Percentiles rank a stretch among this genome's conserved stretches.
phyloP scores from a whole-genome alignment of 257 asterid genomes.

The Nicotiana benthamiana region DNA sequence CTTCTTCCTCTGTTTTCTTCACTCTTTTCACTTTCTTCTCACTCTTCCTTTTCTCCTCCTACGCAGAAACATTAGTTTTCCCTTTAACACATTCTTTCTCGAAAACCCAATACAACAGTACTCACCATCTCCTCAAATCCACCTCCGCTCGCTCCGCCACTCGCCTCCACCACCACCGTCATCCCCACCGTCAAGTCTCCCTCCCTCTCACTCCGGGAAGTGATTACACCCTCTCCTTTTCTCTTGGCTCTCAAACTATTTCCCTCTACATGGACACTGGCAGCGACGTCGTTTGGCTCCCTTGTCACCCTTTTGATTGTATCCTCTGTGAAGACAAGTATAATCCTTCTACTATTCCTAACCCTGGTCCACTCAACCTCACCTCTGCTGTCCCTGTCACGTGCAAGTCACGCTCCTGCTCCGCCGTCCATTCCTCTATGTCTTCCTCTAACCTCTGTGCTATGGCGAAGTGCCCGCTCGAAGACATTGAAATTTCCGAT shows the following conservation, averaged over 20 bases:
- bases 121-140: conserved; percentile 74
- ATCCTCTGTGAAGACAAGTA: conserved; percentile 83
- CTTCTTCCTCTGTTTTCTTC: conserved; percentile 14
- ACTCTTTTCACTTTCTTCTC: conserved; percentile 6
- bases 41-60: neutral
- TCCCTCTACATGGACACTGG: conserved; percentile 97
- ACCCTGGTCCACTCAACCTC: conserved; percentile 60
- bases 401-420: conserved; percentile 72
- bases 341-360: conserved; percentile 43
- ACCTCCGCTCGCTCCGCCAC: conserved; percentile 58
- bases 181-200: conserved; percentile 46
- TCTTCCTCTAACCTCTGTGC: conserved; percentile 85
- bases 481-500: conserved; percentile 53
- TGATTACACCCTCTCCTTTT: conserved; percentile 74
- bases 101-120: conserved; percentile 36
- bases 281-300: conserved; percentile 93
- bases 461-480: conserved; percentile 71
- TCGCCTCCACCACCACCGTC: conserved; percentile 51
- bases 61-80: conserved; percentile 29
- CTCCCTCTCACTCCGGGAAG: conserved; percentile 81
- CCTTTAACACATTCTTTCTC: conserved; percentile 67
- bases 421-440: conserved; percentile 51
- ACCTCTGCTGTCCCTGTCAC: conserved; percentile 38
- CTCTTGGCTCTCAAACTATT: conserved; percentile 54
- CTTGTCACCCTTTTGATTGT: conserved; percentile 82